Percentiles rank a stretch among this genome's conserved stretches.
phyloP scores from a whole-genome alignment of 2,329 filamentous ascomycete species.

The Dothidotthia symphoricarpi region DNA sequence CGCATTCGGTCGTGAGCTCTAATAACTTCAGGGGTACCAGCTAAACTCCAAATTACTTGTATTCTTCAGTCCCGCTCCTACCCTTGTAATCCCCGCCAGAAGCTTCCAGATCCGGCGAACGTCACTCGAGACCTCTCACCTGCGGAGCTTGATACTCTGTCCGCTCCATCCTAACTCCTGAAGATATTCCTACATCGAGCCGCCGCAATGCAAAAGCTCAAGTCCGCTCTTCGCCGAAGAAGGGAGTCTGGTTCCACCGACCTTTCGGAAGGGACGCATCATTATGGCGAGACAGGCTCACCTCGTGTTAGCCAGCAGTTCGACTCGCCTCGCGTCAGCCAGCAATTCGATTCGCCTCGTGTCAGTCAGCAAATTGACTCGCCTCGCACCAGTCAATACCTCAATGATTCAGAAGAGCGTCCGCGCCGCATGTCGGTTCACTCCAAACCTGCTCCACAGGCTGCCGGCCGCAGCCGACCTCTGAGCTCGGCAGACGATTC shows the following conservation, averaged over 20 bases:
- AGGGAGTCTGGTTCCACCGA: conserved; percentile 2
- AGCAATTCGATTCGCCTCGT: too few species aligned
- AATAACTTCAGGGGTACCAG: neutral
- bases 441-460: conserved; percentile 2
- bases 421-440: conserved; percentile 4
- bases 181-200: too few species aligned
- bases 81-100: too few species aligned
- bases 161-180: too few species aligned
- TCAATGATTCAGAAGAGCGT: conserved; percentile 3
- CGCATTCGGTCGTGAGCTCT: too few species aligned
- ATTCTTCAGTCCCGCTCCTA: too few species aligned
- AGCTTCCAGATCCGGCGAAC: too few species aligned
- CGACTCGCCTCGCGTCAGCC: too few species aligned
- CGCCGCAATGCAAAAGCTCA: conserved; percentile 2
- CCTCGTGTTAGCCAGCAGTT: conserved; percentile 2
- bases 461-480: conserved; percentile 11
- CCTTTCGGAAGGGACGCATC: neutral
- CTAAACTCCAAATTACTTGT: conserved; percentile 4
- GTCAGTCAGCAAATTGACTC: too few species aligned
- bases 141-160: too few species aligned
- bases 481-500: conserved; percentile 12
- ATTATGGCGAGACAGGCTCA: neutral
- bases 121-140: too few species aligned
- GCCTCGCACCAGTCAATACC: too few species aligned
- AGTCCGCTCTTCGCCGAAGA: conserved; percentile 8